Evolutionary conservation across 352 stramenopile species (phyloP), one percentile per base, ranked within the genome.

Genomic region (Lagenidium sp.): DNA sequence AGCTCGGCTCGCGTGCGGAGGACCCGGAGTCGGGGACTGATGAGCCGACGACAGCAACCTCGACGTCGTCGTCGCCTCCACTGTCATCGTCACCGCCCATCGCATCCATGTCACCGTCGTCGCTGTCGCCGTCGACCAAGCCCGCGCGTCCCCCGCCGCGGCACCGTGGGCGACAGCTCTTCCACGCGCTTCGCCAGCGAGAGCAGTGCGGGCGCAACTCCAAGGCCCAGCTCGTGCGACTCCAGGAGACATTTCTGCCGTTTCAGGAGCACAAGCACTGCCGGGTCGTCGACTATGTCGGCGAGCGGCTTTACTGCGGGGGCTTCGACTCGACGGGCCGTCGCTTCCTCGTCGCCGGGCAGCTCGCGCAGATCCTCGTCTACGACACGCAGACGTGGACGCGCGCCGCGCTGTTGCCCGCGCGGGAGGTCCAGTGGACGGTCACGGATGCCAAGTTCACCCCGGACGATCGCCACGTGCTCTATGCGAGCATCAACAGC

Each of bases 401-500:
- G 20, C 73, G 59, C 18, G 40, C 61, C 4, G 55, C 57, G 1
- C 55, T 54, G 29, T 41, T 88, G 7, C 77, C 77, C 1, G 81
- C 77, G n/a, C 73, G 64, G 7, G 74, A 89, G 39, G 53, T 88
- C 16, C 80, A 74, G 21, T 93, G 81, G 81, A 90, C 81, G 0
- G 71, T 93, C 10, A 89, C 75, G 4, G 81, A 93, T 42, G 81
- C 81, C 39, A 87, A 87, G 53, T 93, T 90, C 48, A 82, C 68
- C 6, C 75, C 81, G 0, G 63, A 89, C 24, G 75, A 86, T 49
- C 62, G 62, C 13, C 68, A 63, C 47, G 66, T 88, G 10, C 42
- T 93, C 40, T 93, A 93, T 57, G 77, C 81, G 22, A 84, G 59
- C 13, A 90, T 93, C 46, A 88, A 76, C 44, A 85, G 62, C 55